Base-by-base conservation (phyloP, 2,329 filamentous ascomycete species). In the Capronia coronata region DNA sequence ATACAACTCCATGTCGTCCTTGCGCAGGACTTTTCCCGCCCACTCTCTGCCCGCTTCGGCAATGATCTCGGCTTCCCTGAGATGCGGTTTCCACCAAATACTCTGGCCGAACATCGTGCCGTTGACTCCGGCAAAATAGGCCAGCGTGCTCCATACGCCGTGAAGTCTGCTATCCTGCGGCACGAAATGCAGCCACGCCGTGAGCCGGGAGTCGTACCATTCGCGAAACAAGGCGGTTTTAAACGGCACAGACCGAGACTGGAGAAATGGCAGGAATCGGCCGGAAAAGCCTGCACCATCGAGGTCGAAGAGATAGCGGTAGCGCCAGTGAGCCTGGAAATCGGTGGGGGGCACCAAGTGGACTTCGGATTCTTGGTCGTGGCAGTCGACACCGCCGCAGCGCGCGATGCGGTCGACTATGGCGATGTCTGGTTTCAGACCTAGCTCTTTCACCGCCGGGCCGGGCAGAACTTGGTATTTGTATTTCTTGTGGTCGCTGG, bases 1-100 rank as follows among this genome's bases (percentile, higher is more conserved):
- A 62, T 93, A 93, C 8, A 88, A 76, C 65, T 89, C 84, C 78
- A 85, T 86, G 61, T 93, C 87, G 64, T 84, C 83, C 60, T 77
- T 79, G 51, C 83, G 71, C 14, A 89, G 59, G 10, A 78, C 83
- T 62, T 73, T 72, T 5, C 70, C 68, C 2, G 79, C 80, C 85
- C 86, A 88, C 50, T 75, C 74, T 44, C 74, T 71, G 1, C 85
- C 84, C 55, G 81, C 69, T 48, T 79, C 74, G 2, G 83, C 80
- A 59, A 89, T 87, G 73, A 77, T 79, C 62, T 74, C 68, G 7
- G 74, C 83, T 55, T 86, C 79, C 9, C 71, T 65, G 42, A 67
- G 61, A 51, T 77, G 74, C 3, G 66, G 68, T 37, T 73, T 66
- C 64, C 81, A 73, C 4, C 72, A 63, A 45, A 75, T 70, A 8